These are phyloP conservation scores for Yarrowia deformans DNA, from an alignment of 805 yeast species.

Conservation along the genomic window DNA sequence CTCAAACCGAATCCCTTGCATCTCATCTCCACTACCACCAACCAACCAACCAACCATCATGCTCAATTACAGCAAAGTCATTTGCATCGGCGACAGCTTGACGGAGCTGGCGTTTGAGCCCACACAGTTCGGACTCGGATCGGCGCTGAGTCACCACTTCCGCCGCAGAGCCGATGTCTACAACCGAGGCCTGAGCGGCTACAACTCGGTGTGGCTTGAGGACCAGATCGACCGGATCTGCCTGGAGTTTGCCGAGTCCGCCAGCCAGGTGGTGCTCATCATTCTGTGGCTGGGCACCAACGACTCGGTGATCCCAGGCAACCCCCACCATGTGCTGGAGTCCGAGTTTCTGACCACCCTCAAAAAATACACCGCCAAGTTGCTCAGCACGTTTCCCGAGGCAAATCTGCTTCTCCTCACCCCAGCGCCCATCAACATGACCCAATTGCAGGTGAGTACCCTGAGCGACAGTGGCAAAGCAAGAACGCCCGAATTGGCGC, in stretches of 20 bases:
- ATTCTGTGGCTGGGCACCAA: conserved; percentile 39
- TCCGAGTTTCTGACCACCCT: conserved; percentile 20
- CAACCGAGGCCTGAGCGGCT: conserved; percentile 28
- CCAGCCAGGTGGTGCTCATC: conserved; percentile 11
- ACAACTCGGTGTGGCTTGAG: conserved; percentile 18
- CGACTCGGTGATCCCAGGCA: conserved; percentile 39
- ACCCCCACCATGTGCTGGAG: conserved; percentile 40
- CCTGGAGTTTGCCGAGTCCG: conserved; percentile 2
- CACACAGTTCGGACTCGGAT: neutral
- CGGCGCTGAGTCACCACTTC: conserved; percentile 11
- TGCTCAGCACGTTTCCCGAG: conserved; percentile 21
- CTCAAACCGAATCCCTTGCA: neutral
- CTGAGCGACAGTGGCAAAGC: conserved; percentile 28
- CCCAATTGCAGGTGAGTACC: conserved; percentile 13
- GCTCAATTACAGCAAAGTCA: conserved; percentile 32
- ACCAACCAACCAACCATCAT: neutral
- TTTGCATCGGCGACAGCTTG: conserved; percentile 21
- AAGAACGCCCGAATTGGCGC: conserved; percentile 19
- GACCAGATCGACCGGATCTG: conserved; percentile 30
- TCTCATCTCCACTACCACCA: neutral
- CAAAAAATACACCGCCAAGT: conserved; percentile 14
- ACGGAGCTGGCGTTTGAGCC: conserved; percentile 36
- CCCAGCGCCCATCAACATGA: conserved; percentile 16
- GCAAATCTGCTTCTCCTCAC: conserved; percentile 30
- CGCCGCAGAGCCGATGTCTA: conserved; percentile 30